Evolutionary conservation across 2,329 filamentous ascomycete genomes (phyloP), one percentile per base, ranked within the genome.

Genomic region (Phialocephala subalpina): DNA sequence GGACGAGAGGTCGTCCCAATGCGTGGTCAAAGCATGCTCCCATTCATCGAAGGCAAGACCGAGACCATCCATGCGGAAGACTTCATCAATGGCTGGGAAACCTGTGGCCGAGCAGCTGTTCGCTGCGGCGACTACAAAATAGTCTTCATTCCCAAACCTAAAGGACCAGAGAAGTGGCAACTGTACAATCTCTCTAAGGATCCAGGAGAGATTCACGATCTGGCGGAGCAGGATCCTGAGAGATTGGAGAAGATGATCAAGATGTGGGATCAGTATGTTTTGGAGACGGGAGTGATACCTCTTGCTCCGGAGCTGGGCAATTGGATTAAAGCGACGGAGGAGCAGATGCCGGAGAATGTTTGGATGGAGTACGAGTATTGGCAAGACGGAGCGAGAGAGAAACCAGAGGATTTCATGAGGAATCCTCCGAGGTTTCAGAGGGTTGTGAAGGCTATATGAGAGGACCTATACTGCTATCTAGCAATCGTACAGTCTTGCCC

Each of bases 331-430:
- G 86, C 86, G 0, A 87, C 84, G 71, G 87, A 90, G 75, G 86
- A 84, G 66, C 86, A 89, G 80, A 89, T 89, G 87, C 84, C 84
- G 0, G 86, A 90, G 75, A 87, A 89, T 72, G 85, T 83, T 7
- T 89, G 86, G 87, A 88, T 89, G 77, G 86, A 89, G 77, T 88
- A 87, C 74, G 86, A 89, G 75, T 89, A 89, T 69, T 90, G 86
- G 86, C 84, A 85, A 66, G 78, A 81, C 3, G 84, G 84, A 0
- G 83, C 83, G 9, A 68, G 63, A 35, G 67, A 72, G 7, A 60
- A 66, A 11, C 67, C 68, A 3, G 67, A 69, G 22, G 63, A 67
- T 45, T 70, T 69, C 45, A 64, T 35, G 16, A 69, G 62, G 40
- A 22, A 65, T 5, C 61, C 61, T 16, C 60, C 62, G 4, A 68